These are phyloP conservation scores for Funneliformis mosseae DNA, from an alignment of 192 early-diverging fungal genomes.

Conservation along the genomic window DNA sequence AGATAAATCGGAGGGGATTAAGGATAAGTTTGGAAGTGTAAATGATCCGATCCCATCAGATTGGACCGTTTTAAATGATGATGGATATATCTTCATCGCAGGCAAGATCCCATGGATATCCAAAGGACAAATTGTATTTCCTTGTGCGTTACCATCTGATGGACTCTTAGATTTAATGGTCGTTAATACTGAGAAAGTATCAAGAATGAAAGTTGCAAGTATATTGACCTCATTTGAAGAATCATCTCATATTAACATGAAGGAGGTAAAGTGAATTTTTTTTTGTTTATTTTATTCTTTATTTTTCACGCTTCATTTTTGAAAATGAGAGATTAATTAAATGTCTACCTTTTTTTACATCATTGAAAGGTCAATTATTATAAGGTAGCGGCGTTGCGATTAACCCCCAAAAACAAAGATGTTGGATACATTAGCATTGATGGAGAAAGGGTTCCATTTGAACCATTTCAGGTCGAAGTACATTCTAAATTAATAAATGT, in stretches of 20 bases:
- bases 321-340: background rate
- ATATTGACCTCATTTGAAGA: constrained; percentile 49
- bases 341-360: background rate
- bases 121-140: constrained; percentile 48
- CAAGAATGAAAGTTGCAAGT: constrained; percentile 37
- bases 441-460: constrained; percentile 55
- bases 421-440: constrained; percentile 55
- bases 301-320: background rate
- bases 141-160: constrained; percentile 56
- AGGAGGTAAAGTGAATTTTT: constrained; percentile 41
- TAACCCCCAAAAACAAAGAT: constrained; percentile 43
- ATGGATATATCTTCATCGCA: constrained; percentile 45
- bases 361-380: constrained; percentile 54
- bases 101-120: constrained; percentile 56
- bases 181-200: constrained; percentile 36
- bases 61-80: constrained; percentile 51
- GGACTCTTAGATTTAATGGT: constrained; percentile 54
- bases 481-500: constrained; percentile 50
- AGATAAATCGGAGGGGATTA: constrained; percentile 25
- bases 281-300: background rate
- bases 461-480: constrained; percentile 60
- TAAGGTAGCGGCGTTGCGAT: constrained; percentile 58
- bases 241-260: constrained; percentile 47
- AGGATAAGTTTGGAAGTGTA: constrained; percentile 39
- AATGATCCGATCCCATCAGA: constrained; percentile 42